Percentiles rank a stretch among this genome's conserved stretches.
phyloP scores from a whole-genome alignment of 148 eudicot species.

The Persicaria tinctoria region DNA sequence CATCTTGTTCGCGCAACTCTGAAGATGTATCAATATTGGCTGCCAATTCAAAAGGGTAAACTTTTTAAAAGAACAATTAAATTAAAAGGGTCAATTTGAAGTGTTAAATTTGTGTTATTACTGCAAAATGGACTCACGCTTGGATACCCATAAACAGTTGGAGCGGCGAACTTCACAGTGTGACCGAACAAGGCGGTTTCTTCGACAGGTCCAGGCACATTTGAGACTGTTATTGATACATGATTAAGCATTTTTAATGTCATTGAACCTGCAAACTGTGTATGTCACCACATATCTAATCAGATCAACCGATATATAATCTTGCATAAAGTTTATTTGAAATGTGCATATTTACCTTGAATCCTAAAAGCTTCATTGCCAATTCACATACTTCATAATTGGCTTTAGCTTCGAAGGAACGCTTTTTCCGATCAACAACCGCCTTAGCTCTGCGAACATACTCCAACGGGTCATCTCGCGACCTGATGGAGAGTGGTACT shows the following conservation, averaged over 20 bases:
- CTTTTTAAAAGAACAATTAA: too few species aligned
- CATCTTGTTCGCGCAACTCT: slow-evolving; percentile 4
- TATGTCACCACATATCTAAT: neutral
- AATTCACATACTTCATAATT: neutral
- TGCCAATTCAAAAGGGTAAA: neutral
- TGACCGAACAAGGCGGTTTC: neutral
- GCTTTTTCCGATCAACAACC: neutral
- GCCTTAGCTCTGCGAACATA: neutral
- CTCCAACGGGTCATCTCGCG: neutral
- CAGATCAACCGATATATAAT: neutral
- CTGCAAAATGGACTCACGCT: neutral
- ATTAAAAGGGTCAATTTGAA: too few species aligned
- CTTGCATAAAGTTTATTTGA: neutral
- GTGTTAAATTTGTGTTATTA: too few species aligned
- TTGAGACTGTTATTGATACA: neutral
- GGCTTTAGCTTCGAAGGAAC: neutral
- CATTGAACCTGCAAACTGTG: neutral
- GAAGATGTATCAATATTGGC: slow-evolving; percentile 1
- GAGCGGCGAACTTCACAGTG: neutral
- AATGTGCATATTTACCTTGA: neutral
- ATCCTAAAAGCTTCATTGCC: neutral
- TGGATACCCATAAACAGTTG: slow-evolving; percentile 3
- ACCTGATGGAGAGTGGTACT: neutral
- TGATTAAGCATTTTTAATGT: neutral
- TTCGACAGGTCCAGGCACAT: slow-evolving; percentile 6